A percentile compares a stretch with the other conserved stretches of the same genome.
These are phyloP conservation scores for Chrysochromulina tobinii DNA, from an alignment of 78 protist genomes.

Conservation along the genomic window DNA sequence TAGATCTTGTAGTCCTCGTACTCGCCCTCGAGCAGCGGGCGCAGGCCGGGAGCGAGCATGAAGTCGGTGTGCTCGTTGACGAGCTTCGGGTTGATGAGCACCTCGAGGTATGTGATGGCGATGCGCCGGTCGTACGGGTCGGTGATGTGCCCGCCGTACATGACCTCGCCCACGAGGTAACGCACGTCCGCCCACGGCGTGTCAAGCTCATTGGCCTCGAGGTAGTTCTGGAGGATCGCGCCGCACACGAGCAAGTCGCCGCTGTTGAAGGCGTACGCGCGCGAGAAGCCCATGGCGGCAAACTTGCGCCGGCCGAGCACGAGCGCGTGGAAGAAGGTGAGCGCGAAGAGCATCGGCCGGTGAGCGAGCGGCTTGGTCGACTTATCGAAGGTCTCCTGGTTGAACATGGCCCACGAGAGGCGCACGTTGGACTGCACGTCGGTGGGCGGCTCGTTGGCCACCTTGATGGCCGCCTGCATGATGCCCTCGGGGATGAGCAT, in stretches of 20 bases:
- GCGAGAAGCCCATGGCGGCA: conserved; percentile 67
- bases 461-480: conserved; percentile 58
- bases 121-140: conserved; percentile 53
- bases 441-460: conserved; percentile 76
- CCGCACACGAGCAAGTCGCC: conserved; percentile 53
- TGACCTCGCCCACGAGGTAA: conserved; percentile 57
- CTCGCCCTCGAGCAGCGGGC: conserved; percentile 26
- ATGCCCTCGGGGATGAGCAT: conserved; percentile 61
- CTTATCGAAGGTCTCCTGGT: conserved; percentile 47
- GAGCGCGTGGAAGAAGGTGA: conserved; percentile 68
- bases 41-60: conserved; percentile 37
- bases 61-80: conserved; percentile 5
- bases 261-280: conserved; percentile 42
- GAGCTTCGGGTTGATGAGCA: conserved; percentile 36
- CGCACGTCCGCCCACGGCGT: conserved; percentile 63
- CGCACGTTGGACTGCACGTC: conserved; percentile 51
- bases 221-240: conserved; percentile 42
- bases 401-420: conserved; percentile 49
- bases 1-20: not conserved
- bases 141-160: conserved; percentile 71
- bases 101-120: conserved; percentile 43
- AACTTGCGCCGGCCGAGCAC: conserved; percentile 86
- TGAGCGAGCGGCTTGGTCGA: conserved; percentile 41
- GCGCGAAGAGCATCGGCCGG: conserved; percentile 57
- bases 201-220: conserved; percentile 38